A percentile compares a stretch with the other conserved stretches of the same genome.
Evolutionary conservation across 306 rosid genomes (phyloP).

Genomic region (Delonix regia): DNA sequence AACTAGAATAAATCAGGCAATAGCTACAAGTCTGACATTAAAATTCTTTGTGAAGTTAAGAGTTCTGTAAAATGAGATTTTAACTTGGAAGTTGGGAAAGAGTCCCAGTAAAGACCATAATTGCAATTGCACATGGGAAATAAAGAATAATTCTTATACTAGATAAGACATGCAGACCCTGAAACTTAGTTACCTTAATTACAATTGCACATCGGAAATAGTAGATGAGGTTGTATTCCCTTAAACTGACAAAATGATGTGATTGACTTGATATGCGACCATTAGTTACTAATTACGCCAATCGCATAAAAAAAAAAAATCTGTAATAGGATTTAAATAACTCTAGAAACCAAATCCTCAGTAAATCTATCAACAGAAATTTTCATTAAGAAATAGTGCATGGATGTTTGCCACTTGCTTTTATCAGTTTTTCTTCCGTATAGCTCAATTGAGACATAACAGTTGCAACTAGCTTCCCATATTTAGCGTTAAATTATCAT

Average conservation of each 20-base stretch:
- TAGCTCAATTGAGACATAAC: background rate
- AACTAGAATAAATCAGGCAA: slow-evolving; percentile 57
- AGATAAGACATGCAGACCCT: background rate
- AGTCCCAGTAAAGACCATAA: slow-evolving; percentile 54
- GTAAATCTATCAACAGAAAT: background rate
- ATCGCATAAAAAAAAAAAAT: background rate
- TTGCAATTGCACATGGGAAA: slow-evolving; percentile 59
- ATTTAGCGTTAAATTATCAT: background rate
- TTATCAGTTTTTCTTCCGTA: slow-evolving; percentile 16
- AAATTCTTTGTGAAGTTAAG: background rate
- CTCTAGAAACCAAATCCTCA: slow-evolving; percentile 7
- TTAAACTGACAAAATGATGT: slow-evolving; percentile 10
- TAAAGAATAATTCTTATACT: slow-evolving; percentile 16
- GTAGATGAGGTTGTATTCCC: slow-evolving; percentile 6
- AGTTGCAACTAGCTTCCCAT: slow-evolving; percentile 1
- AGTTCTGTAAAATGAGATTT: background rate
- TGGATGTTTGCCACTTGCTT: background rate
- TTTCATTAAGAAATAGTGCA: slow-evolving; percentile 10
- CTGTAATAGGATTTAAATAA: background rate
- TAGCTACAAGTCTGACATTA: slow-evolving; percentile 30
- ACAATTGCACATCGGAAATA: slow-evolving; percentile 2
- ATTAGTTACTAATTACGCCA: slow-evolving; percentile 9
- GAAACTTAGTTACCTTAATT: background rate
- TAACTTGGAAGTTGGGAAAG: slow-evolving; percentile 18
- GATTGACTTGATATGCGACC: slow-evolving; percentile 1